Percentiles rank a stretch among this genome's conserved stretches.
Conservation (phyloP, 179 eudicot genomes). For the Nepenthes alata region DNA sequence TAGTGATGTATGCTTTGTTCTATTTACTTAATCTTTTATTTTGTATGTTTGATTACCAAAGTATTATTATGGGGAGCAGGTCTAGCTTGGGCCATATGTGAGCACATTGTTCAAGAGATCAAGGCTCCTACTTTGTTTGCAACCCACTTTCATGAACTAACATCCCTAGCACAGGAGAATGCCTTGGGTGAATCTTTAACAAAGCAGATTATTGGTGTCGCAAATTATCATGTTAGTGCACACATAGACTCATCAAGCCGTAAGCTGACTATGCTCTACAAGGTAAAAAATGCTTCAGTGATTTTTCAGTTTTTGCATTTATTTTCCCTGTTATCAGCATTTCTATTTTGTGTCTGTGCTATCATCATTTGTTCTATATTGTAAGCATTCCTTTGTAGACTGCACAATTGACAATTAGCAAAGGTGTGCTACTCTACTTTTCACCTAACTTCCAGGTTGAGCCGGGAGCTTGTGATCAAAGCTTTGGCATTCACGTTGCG, state of each 20-base stretch:
- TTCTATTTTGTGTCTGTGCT: too few species aligned
- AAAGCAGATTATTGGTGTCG: constrained; percentile 46
- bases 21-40: not conserved
- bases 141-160: constrained; percentile 96
- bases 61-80: constrained; percentile 34
- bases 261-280: constrained; percentile 94
- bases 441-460: constrained; percentile 51
- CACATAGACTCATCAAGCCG: constrained; percentile 86
- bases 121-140: constrained; percentile 97
- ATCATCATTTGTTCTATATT: not conserved
- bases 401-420: too few species aligned
- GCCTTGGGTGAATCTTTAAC: constrained; percentile 26
- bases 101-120: constrained; percentile 81
- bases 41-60: too few species aligned
- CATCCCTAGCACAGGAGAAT: constrained; percentile 67
- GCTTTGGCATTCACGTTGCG: constrained; percentile 97
- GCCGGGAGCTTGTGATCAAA: constrained; percentile 97
- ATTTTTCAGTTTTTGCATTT: not conserved
- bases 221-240: constrained; percentile 93
- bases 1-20: not conserved
- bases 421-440: not conserved
- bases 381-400: too few species aligned
- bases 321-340: not conserved
- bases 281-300: constrained; percentile 27
- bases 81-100: constrained; percentile 97